These are phyloP conservation scores for Incumbomyces delicatus DNA, from an alignment of 2,329 filamentous ascomycete species.

Conservation along the genomic window DNA sequence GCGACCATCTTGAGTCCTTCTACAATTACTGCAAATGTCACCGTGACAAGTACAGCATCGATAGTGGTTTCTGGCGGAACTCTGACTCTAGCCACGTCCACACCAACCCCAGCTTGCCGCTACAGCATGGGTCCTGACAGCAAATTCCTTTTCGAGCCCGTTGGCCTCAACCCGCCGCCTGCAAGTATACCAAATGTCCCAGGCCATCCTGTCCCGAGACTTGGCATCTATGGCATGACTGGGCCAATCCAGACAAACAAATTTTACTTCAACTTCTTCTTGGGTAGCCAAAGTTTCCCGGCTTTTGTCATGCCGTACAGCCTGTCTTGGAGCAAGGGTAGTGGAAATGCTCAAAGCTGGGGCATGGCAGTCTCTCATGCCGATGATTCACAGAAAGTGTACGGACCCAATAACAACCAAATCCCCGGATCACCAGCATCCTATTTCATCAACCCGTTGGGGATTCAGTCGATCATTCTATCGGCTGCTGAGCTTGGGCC, in stretches of 20 bases:
- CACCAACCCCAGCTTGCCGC: conserved; percentile 13
- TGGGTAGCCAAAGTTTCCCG: conserved; percentile 59
- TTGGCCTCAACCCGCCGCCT: conserved; percentile 30
- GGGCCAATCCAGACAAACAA: conserved; percentile 38
- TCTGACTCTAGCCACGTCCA: conserved; percentile 9
- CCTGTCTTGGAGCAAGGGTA: conserved; percentile 57
- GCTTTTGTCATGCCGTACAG: conserved; percentile 70
- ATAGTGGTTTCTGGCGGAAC: conserved; percentile 14
- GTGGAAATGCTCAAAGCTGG: conserved; percentile 55
- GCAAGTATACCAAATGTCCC: conserved; percentile 28
- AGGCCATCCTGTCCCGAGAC: conserved; percentile 34
- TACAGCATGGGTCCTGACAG: conserved; percentile 18
- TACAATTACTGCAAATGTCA: conserved; percentile 14
- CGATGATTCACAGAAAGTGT: conserved; percentile 57
- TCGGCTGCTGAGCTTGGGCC: conserved; percentile 64
- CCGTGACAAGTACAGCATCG: conserved; percentile 13
- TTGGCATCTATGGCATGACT: conserved; percentile 23
- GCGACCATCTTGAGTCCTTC: conserved; percentile 17
- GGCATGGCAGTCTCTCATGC: conserved; percentile 70
- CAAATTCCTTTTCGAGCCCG: conserved; percentile 35
- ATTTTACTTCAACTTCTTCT: conserved; percentile 71
- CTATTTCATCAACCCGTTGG: conserved; percentile 74
- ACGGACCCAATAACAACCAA: conserved; percentile 46
- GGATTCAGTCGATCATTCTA: conserved; percentile 69
- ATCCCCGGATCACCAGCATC: conserved; percentile 48